These are phyloP conservation scores for Ophiostoma sp. DNA, from an alignment of 2,329 filamentous ascomycete species.

Conservation along the genomic window DNA sequence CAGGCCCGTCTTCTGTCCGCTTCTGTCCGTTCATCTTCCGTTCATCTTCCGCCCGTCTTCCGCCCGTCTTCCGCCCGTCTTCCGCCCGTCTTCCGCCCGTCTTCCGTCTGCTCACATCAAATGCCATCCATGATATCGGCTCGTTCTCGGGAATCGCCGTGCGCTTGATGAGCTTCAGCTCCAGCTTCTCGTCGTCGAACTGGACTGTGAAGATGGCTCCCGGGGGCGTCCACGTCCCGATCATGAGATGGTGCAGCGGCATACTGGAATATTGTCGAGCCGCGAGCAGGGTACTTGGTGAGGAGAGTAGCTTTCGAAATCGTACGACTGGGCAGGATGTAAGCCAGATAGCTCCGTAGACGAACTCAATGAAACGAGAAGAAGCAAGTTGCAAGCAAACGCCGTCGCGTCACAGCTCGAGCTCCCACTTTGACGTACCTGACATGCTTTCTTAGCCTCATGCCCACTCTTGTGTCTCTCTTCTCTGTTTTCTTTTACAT, in stretches of 20 bases:
- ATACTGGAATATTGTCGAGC: slow-evolving; percentile 41
- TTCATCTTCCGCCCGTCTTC: background rate
- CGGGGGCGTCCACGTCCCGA: slow-evolving; percentile 85
- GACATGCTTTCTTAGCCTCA: background rate
- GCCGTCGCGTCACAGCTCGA: background rate
- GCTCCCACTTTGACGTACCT: background rate
- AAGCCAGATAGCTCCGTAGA: background rate
- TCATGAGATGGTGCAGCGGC: slow-evolving; percentile 81
- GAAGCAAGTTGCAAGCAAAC: background rate
- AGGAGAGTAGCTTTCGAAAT: background rate
- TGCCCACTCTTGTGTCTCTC: background rate
- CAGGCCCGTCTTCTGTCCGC: slow-evolving; percentile 30
- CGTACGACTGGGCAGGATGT: background rate
- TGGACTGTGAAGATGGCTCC: slow-evolving; percentile 85
- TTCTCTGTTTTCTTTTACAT: background rate
- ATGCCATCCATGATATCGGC: slow-evolving; percentile 91
- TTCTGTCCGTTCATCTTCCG: slow-evolving; percentile 24
- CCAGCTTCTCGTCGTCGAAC: slow-evolving; percentile 77
- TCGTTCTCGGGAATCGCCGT: slow-evolving; percentile 77
- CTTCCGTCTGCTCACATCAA: slow-evolving; percentile 56
- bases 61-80: background rate
- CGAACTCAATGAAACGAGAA: background rate
- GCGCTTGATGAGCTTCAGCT: slow-evolving; percentile 69
- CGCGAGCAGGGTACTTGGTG: background rate
- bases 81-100: background rate